Evolutionary conservation across 176 grass and related monocot genomes (phyloP).

Genomic region (Thalia dealbata): DNA sequence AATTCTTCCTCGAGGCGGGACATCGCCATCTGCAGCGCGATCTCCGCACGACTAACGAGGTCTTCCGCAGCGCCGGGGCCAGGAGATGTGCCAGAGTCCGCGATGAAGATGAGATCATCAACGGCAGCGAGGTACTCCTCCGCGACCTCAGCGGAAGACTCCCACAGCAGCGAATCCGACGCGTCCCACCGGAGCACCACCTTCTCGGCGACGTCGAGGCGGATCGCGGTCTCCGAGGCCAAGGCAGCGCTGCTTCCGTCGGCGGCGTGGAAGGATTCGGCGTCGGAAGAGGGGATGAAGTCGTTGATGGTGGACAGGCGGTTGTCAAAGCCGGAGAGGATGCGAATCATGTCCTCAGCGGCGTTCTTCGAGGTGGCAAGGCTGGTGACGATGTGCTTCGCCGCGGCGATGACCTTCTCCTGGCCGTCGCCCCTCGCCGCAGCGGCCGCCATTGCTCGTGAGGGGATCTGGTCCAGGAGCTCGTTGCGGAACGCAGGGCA

Average conservation of each 20-base stretch:
- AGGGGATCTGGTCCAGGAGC: background rate
- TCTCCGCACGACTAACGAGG: conserved; percentile 1
- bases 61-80: conserved; percentile 24
- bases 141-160: conserved; percentile 41
- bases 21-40: conserved; percentile 77
- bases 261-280: background rate
- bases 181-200: conserved; percentile 64
- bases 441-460: conserved; percentile 8
- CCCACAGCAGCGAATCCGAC: conserved; percentile 62
- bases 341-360: conserved; percentile 98
- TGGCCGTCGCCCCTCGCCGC: conserved; percentile 30
- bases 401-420: conserved; percentile 87
- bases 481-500: conserved; percentile 25
- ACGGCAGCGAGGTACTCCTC: conserved; percentile 53
- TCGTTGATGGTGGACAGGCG: conserved; percentile 64
- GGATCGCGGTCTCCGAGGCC: background rate
- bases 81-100: background rate
- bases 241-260: background rate
- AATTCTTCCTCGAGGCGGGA: conserved; percentile 81
- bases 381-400: conserved; percentile 95
- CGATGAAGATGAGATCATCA: conserved; percentile 6
- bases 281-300: conserved; percentile 34
- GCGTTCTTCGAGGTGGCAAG: conserved; percentile 98
- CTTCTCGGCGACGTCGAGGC: conserved; percentile 52
- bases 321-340: conserved; percentile 93